Evolutionary conservation across 257 asterid genomes (phyloP), one percentile per base, ranked within the genome.

Genomic region (Salvia hispanica): DNA sequence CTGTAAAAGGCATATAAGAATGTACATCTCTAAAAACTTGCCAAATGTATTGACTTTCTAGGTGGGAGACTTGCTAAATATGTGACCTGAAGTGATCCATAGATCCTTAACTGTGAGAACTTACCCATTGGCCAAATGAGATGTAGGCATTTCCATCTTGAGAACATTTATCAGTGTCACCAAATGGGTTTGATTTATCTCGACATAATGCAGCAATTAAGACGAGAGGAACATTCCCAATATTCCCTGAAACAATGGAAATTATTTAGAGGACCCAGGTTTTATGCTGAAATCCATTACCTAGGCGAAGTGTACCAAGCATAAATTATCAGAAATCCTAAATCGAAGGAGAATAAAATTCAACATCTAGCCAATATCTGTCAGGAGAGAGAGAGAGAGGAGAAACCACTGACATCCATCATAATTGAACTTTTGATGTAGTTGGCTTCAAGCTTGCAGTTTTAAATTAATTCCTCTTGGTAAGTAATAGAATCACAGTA

Each of bases 101-200:
- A 64, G 25, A 72, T 33, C 42, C 54, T 60, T 28, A 40, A 67
- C 1, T 53, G 59, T 47, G 46, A 58, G 79, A 64, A 77, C 85
- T 79, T 83, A 88, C 98, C 99, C 99, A 94, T 78, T 94, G 99
- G 66, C 99, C 99, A 52, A 94, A 94, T 57, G 99, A 91, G 73
- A 94, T 94, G 82, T 94, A 94, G 3, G 99, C 99, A 78, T 84
- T 94, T 74, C 99, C 99, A 83, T 94, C 99, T 84, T 80, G 87
- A 14, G 96, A 67, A 75, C 99, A 94, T 78, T 75, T 87, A 55
- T 66, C 74, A 31, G 67, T 55, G 69, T 94, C 95, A 12, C 99
- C 99, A 21, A 91, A 94, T 58, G 99, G 99, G 71, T 94, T 94
- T 50, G 92, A 72, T 81, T 84, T 83, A 78, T 94, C 97, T 57